Conservation (phyloP, 371 early-diverging fungal species). For the Rhizomucor miehei region DNA sequence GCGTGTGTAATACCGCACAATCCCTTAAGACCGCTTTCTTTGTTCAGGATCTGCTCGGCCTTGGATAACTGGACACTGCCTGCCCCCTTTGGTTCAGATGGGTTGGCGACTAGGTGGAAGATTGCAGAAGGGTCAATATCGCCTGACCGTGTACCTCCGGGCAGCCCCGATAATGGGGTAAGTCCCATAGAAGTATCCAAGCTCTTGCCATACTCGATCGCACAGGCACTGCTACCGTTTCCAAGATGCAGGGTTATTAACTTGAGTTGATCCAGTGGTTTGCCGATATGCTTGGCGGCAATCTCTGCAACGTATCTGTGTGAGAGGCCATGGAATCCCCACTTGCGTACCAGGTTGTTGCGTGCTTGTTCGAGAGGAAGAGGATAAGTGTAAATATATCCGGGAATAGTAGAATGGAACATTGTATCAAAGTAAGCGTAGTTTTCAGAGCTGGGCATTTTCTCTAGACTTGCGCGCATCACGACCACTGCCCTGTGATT, state of each 20-base stretch:
- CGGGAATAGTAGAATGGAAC: slow-evolving; percentile 31
- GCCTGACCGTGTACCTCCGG: slow-evolving; percentile 19
- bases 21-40: slow-evolving; percentile 31
- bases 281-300: slow-evolving; percentile 10
- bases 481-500: slow-evolving; percentile 29
- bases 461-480: slow-evolving; percentile 17
- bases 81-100: slow-evolving; percentile 1
- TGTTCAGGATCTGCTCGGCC: slow-evolving; percentile 38
- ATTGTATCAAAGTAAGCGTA: slow-evolving; percentile 38
- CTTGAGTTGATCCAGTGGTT: slow-evolving; percentile 16
- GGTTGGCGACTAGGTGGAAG: slow-evolving; percentile 22
- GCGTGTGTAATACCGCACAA: slow-evolving; percentile 32
- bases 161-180: slow-evolving; percentile 29
- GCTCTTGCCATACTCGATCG: slow-evolving; percentile 23
- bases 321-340: slow-evolving; percentile 39
- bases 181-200: slow-evolving; percentile 39
- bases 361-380: slow-evolving; percentile 27
- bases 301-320: slow-evolving; percentile 19
- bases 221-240: too few species aligned
- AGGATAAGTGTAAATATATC: slow-evolving; percentile 27
- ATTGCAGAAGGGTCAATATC: slow-evolving; percentile 40
- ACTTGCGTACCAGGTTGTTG: slow-evolving; percentile 20
- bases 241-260: too few species aligned
- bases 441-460: slow-evolving; percentile 14
- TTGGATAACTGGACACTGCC: slow-evolving; percentile 18